These are phyloP conservation scores for Postia placenta DNA, from an alignment of 768 basidiomycete species.

Conservation along the genomic window DNA sequence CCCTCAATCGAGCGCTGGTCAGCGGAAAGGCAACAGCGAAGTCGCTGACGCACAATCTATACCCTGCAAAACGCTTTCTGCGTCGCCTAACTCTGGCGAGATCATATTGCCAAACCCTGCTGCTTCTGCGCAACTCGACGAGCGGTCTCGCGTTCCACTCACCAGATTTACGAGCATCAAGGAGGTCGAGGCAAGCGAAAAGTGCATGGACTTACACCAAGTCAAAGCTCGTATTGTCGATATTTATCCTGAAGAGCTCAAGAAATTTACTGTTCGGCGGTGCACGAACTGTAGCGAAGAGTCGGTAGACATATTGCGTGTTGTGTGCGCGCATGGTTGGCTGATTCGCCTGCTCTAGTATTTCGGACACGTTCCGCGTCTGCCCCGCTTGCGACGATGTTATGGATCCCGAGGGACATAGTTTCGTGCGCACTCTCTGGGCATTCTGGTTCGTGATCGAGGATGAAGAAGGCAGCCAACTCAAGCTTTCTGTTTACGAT, in stretches of 20 bases:
- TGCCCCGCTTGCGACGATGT: slow-evolving; percentile 49
- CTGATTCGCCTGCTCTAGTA: too few relatives aligned
- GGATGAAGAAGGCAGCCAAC: slow-evolving; percentile 38
- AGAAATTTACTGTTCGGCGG: slow-evolving; percentile 39
- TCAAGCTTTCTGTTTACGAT: slow-evolving; percentile 45
- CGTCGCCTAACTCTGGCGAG: too few relatives aligned
- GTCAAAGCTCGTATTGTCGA: slow-evolving; percentile 47
- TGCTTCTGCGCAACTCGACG: too few relatives aligned
- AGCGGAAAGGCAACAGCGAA: too few relatives aligned
- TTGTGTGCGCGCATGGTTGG: too few relatives aligned
- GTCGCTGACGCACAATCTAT: too few relatives aligned
- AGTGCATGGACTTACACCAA: slow-evolving; percentile 30
- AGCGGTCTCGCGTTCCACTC: too few relatives aligned
- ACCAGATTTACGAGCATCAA: slow-evolving; percentile 1
- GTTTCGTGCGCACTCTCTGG: slow-evolving; percentile 36
- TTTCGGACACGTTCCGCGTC: slow-evolving; percentile 30
- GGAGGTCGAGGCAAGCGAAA: slow-evolving; percentile 5
- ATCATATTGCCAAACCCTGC: too few relatives aligned
- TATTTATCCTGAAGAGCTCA: slow-evolving; percentile 46
- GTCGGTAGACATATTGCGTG: too few relatives aligned
- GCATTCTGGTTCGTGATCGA: slow-evolving; percentile 44
- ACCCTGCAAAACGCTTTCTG: too few relatives aligned
- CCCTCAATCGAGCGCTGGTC: slow-evolving; percentile 1
- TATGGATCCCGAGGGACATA: slow-evolving; percentile 38
- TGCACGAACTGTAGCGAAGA: slow-evolving; percentile 48